Percentiles rank a stretch among this genome's conserved stretches.
Conservation (phyloP, 2,329 filamentous ascomycete genomes). For the Fusarium azukiicola region DNA sequence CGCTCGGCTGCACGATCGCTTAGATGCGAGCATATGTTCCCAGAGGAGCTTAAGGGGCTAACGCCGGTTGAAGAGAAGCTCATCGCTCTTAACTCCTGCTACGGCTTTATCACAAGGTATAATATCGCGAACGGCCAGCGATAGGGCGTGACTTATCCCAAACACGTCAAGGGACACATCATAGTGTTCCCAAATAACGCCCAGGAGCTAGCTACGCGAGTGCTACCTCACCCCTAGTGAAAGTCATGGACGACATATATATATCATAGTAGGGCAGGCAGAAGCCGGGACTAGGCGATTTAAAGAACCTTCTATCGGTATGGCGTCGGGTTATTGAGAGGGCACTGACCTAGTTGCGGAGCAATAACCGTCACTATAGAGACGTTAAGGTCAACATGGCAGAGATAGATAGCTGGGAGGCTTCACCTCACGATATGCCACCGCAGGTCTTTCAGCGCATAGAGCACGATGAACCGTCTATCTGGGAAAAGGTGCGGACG, state of each 20-base stretch:
- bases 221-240: neutral
- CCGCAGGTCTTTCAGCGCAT: neutral
- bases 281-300: neutral
- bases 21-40: too few species aligned
- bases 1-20: neutral
- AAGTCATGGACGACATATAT: slow-evolving; percentile 19
- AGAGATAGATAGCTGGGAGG: slow-evolving; percentile 16
- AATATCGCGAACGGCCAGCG: neutral
- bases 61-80: neutral
- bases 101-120: neutral
- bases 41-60: neutral
- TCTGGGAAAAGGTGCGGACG: neutral
- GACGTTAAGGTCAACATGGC: neutral
- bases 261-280: slow-evolving; percentile 2
- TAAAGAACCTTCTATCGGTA: neutral
- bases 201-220: neutral
- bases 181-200: neutral
- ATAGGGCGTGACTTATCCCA: neutral
- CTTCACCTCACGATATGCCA: neutral
- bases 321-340: neutral
- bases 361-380: neutral
- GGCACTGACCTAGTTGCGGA: neutral
- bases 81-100: neutral
- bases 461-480: neutral
- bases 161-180: neutral